Base-by-base conservation (phyloP, 2,329 filamentous ascomycete species). In the Colletotrichum eremochloae region DNA sequence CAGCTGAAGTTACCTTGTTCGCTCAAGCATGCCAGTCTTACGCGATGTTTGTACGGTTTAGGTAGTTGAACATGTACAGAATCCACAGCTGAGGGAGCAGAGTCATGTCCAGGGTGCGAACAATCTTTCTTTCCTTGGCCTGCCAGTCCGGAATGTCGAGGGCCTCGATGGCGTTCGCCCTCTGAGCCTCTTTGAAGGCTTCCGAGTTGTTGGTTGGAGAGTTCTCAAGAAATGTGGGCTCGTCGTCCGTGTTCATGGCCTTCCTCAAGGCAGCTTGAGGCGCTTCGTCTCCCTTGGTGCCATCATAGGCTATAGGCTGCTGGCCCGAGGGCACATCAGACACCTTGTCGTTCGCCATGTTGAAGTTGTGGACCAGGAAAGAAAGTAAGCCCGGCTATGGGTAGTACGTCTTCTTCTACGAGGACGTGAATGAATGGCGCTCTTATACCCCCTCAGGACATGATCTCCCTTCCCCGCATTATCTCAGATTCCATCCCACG, bases 11-110 rank as follows among this genome's bases (percentile, higher is more conserved):
- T 3, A 2, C 29, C n/a, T 24, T n/a, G 24, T 14, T 36, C 50
- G 20, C 12, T 33, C 29, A 9, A 44, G 36, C 29, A 24, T 14
- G 31, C 38, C 38, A 24, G 15, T 6, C 38, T 66, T 69, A 69
- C 67, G 74, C 75, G 24, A 75, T 75, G 50, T 75, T 75, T 3
- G 61, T 71, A 3, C 75, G 65, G 74, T 75, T 75, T 1, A 75
- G 69, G 64, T 75, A 75, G 64, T 75, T 75, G 61, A 75, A 75
- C 74, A 75, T 75, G 67, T 75, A 75, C 12, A 75, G 56, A 29
- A 75, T 72, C 75, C 75, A 75, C 48, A 75, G 50, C 31, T 75
- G 75, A 4, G 75, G 75, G 12, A 75, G 68, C 68, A 75, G 66
- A 29, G 63, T 69, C 71, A 74, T 73, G 55, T 75, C 75, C 36